Conservation (phyloP, 2,329 filamentous ascomycete species). For the Myrmaecium sp. region DNA sequence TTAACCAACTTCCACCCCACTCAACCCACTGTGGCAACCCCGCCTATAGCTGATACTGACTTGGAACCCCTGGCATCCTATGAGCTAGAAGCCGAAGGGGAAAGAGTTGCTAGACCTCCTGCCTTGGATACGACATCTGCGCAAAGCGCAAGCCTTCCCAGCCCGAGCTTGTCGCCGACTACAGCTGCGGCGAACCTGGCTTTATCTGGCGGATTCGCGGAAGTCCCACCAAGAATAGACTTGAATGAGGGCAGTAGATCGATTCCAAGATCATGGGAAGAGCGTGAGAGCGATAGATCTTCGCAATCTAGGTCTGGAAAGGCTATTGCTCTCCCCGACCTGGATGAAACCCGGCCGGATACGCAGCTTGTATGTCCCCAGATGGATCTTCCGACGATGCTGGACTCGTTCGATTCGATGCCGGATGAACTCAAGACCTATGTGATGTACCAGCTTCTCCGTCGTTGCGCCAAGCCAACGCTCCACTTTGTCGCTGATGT, state of each 20-base stretch:
- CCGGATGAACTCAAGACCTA: slow-evolving; percentile 85
- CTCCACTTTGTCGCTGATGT: slow-evolving; percentile 77
- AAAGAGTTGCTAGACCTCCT: slow-evolving; percentile 20
- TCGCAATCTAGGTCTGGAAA: background rate
- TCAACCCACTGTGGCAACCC: slow-evolving; percentile 49
- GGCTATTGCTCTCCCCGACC: slow-evolving; percentile 1
- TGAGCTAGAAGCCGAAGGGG: slow-evolving; percentile 1
- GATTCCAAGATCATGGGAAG: background rate
- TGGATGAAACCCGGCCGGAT: background rate
- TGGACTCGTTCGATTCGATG: slow-evolving; percentile 83
- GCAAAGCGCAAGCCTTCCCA: slow-evolving; percentile 84
- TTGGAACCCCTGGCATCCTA: slow-evolving; percentile 39
- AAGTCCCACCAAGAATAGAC: slow-evolving; percentile 10
- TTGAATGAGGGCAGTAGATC: slow-evolving; percentile 9
- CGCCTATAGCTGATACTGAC: slow-evolving; percentile 59
- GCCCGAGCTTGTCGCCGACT: slow-evolving; percentile 78
- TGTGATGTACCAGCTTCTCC: slow-evolving; percentile 90
- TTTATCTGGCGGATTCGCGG: slow-evolving; percentile 16
- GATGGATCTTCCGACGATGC: slow-evolving; percentile 68
- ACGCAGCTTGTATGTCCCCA: slow-evolving; percentile 17
- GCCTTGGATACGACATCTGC: slow-evolving; percentile 52
- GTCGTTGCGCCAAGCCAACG: slow-evolving; percentile 72
- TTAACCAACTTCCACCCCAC: background rate
- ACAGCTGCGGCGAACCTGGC: slow-evolving; percentile 56
- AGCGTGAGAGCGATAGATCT: slow-evolving; percentile 1